These are phyloP conservation scores for Capsicum chinense DNA, from an alignment of 257 asterid genomes.

Conservation along the genomic window DNA sequence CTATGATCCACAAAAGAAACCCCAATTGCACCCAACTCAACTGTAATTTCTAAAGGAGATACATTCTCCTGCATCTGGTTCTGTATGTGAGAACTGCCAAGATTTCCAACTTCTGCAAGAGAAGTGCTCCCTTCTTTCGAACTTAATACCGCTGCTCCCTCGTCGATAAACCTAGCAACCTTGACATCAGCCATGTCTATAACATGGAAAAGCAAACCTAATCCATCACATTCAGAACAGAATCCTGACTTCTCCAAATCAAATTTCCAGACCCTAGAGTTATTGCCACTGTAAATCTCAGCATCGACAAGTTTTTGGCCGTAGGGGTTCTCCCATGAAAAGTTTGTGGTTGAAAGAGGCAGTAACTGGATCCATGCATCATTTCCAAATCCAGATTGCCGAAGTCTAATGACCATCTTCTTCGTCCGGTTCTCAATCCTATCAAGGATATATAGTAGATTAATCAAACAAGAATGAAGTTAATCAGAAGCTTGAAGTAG, in stretches of 20 bases:
- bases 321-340: conserved; percentile 91
- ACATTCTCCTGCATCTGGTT: conserved; percentile 65
- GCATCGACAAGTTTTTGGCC: conserved; percentile 75
- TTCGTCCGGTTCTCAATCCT: conserved; percentile 91
- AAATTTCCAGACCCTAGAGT: conserved; percentile 52
- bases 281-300: conserved; percentile 49
- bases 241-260: conserved; percentile 67
- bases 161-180: conserved; percentile 74
- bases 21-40: conserved; percentile 89
- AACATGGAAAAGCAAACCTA: conserved; percentile 70
- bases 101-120: conserved; percentile 48
- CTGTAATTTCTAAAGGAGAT: conserved; percentile 79
- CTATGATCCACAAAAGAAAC: conserved; percentile 82
- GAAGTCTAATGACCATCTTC: conserved; percentile 54
- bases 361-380: conserved; percentile 72
- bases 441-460: conserved; percentile 37
- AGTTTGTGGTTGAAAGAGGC: conserved; percentile 75
- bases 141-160: conserved; percentile 40
- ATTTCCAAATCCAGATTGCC: conserved; percentile 89
- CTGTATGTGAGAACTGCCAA: conserved; percentile 59
- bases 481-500: conserved; percentile 24
- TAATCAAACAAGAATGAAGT: conserved; percentile 34
- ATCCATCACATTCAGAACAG: conserved; percentile 52
- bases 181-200: conserved; percentile 63
- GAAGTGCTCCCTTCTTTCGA: conserved; percentile 53